These are phyloP conservation scores for Ustilago nuda DNA, from an alignment of 1,284 basidiomycete species.

Conservation along the genomic window DNA sequence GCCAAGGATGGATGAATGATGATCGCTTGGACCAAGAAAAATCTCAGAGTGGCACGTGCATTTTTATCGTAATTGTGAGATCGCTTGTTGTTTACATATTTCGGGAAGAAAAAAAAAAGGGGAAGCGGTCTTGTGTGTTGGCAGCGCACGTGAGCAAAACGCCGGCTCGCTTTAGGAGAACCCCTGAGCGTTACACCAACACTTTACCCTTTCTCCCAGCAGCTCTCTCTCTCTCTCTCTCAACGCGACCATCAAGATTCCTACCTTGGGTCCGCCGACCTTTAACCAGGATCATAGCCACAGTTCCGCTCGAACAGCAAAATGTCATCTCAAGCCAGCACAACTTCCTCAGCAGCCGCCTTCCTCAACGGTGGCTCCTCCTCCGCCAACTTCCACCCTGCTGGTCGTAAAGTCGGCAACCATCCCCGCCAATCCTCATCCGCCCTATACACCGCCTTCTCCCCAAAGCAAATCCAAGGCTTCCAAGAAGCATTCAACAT, in stretches of 20 bases:
- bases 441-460: slow-evolving; percentile 62
- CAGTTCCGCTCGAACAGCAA: background rate
- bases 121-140: background rate
- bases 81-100: background rate
- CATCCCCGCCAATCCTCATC: slow-evolving; percentile 63
- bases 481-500: slow-evolving; percentile 71
- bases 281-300: background rate
- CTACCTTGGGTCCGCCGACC: background rate
- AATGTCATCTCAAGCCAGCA: slow-evolving; percentile 29
- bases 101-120: background rate
- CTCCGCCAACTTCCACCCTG: slow-evolving; percentile 1
- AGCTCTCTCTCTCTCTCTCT: slow-evolving; percentile 2
- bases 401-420: slow-evolving; percentile 28
- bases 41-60: slow-evolving; percentile 5
- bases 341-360: slow-evolving; percentile 42
- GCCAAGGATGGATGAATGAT: background rate
- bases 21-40: slow-evolving; percentile 6
- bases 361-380: slow-evolving; percentile 37
- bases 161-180: slow-evolving; percentile 5
- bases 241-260: background rate
- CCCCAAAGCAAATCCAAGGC: slow-evolving; percentile 68
- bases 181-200: slow-evolving; percentile 37
- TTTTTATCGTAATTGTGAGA: background rate
- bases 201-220: slow-evolving; percentile 10
- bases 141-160: slow-evolving; percentile 21